Conservation (phyloP, 306 rosid genomes). For the Cucumis cinereus region DNA sequence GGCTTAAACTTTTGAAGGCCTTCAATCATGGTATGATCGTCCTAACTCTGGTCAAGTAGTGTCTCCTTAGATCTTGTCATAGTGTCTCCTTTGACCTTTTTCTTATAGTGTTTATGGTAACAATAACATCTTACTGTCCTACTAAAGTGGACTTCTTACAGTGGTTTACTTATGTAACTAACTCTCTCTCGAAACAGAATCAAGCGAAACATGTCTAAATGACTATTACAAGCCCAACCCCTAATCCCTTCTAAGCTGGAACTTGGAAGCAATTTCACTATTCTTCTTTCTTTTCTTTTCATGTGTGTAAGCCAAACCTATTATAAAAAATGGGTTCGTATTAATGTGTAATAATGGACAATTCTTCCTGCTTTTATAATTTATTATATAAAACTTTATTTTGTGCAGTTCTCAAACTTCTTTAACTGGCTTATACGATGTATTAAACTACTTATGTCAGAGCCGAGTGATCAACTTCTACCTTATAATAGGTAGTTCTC, state of each 20-base stretch:
- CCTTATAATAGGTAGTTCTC: conserved; percentile 58
- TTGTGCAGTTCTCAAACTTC: conserved; percentile 75
- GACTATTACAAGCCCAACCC: background rate
- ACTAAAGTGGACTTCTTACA: background rate
- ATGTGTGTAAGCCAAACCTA: background rate
- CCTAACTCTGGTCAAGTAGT: background rate
- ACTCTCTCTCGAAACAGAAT: background rate
- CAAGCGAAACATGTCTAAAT: background rate
- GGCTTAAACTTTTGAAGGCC: background rate
- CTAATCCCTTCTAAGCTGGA: background rate
- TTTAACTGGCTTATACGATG: conserved; percentile 95
- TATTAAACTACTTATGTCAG: conserved; percentile 77
- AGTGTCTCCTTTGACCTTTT: background rate
- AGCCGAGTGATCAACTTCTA: conserved; percentile 90
- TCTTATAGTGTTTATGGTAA: background rate
- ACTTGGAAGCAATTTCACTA: background rate
- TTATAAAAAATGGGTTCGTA: background rate
- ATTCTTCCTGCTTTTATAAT: background rate
- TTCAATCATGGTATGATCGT: background rate
- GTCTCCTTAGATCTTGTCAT: background rate
- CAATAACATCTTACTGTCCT: background rate
- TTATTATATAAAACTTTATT: background rate
- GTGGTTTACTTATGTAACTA: background rate
- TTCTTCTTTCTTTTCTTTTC: background rate
- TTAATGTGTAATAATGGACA: background rate